Percentiles rank a stretch among this genome's conserved stretches.
phyloP scores from a whole-genome alignment of 257 asterid species.

The Sherardia arvensis region DNA sequence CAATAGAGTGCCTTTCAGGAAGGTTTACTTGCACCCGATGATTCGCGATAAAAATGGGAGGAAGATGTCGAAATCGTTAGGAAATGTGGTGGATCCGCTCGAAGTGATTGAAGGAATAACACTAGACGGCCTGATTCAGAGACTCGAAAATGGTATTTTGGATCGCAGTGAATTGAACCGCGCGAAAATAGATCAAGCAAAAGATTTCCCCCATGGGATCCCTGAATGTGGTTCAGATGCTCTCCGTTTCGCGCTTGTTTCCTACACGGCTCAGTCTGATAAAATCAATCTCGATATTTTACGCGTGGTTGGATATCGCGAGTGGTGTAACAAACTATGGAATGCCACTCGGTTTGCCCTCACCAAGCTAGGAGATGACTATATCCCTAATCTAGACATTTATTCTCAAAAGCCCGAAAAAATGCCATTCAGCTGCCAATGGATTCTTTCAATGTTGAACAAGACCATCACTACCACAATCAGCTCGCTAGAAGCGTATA shows the following conservation, averaged over 20 bases:
- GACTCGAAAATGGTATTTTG: slow-evolving; percentile 87
- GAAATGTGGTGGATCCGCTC: slow-evolving; percentile 85
- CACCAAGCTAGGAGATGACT: slow-evolving; percentile 85
- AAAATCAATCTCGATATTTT: slow-evolving; percentile 81
- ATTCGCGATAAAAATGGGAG: slow-evolving; percentile 93
- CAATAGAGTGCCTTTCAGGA: slow-evolving; percentile 53
- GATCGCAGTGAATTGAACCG: slow-evolving; percentile 65
- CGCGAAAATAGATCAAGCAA: slow-evolving; percentile 78
- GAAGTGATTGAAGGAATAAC: slow-evolving; percentile 78
- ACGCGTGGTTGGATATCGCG: slow-evolving; percentile 88
- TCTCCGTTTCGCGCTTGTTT: slow-evolving; percentile 83
- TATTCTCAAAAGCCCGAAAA: slow-evolving; percentile 23
- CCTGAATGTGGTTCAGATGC: slow-evolving; percentile 96
- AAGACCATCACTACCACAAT: slow-evolving; percentile 73
- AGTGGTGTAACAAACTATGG: slow-evolving; percentile 98
- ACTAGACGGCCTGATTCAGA: slow-evolving; percentile 60
- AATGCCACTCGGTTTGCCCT: slow-evolving; percentile 90
- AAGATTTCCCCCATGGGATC: slow-evolving; percentile 83
- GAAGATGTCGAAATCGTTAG: slow-evolving; percentile 92
- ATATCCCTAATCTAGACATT: slow-evolving; percentile 44
- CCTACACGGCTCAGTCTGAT: slow-evolving; percentile 94
- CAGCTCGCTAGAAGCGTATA: slow-evolving; percentile 50
- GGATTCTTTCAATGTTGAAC: slow-evolving; percentile 85
- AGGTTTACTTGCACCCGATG: slow-evolving; percentile 97
- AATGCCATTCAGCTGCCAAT: slow-evolving; percentile 90